Evolutionary conservation across 108 stramenopile species (phyloP).

Genomic region (Discostella stelligeroides): DNA sequence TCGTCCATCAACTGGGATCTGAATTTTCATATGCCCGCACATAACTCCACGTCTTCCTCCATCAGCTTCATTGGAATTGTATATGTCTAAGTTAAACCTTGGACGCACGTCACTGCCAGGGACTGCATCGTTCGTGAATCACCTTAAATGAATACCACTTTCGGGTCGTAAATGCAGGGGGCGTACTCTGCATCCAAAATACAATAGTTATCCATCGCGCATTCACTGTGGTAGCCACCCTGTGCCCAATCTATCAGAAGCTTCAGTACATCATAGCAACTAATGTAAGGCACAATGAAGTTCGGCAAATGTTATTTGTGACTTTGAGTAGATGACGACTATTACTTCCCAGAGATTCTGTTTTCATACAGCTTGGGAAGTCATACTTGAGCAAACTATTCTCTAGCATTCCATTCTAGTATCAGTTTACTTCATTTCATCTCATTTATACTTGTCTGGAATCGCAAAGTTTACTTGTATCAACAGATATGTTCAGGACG

Average conservation of each 20-base stretch:
- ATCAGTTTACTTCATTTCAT: no score
- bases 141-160: slow-evolving; percentile 19
- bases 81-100: not conserved
- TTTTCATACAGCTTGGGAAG: slow-evolving; percentile 6
- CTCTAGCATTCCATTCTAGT: not conserved
- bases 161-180: slow-evolving; percentile 22
- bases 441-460: no score
- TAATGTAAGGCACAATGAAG: slow-evolving; percentile 17
- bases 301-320: not conserved
- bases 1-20: slow-evolving; percentile 19
- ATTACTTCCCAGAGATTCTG: slow-evolving; percentile 16
- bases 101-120: no score
- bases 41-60: slow-evolving; percentile 9
- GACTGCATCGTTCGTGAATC: no score
- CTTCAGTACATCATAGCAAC: slow-evolving; percentile 19
- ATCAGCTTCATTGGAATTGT: slow-evolving; percentile 3
- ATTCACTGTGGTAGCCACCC: slow-evolving; percentile 18
- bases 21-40: slow-evolving; percentile 14
- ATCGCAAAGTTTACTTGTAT: no score
- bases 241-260: slow-evolving; percentile 13
- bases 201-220: slow-evolving; percentile 20
- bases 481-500: no score
- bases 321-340: slow-evolving; percentile 13
- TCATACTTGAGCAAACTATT: slow-evolving; percentile 20
- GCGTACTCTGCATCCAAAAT: slow-evolving; percentile 25